phyloP scores from a whole-genome alignment of 495 filamentous ascomycete genomes.

The Penicillium dipodomyicola region DNA sequence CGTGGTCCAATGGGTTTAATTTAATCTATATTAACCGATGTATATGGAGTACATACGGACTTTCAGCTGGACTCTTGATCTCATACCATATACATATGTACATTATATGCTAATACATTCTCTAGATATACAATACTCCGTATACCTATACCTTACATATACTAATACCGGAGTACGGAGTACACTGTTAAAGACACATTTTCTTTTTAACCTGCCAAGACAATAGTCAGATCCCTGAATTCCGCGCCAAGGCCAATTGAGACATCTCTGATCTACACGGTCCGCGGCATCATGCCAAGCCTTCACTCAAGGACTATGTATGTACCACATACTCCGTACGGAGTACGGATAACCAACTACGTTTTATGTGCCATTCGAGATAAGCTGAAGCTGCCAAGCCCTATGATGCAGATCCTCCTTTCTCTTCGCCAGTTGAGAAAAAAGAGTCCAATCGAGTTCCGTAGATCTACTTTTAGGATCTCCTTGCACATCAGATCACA shows the following conservation, averaged over 20 bases:
- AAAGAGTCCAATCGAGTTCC: not conserved
- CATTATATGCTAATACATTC: too few relatives aligned
- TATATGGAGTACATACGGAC: too few relatives aligned
- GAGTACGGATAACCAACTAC: not conserved
- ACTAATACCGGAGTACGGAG: too few relatives aligned
- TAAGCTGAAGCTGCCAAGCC: conserved; percentile 8
- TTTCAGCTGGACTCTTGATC: not conserved
- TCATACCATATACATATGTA: too few relatives aligned
- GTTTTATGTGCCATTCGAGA: not conserved
- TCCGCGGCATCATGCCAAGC: conserved; percentile 10
- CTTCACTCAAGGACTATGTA: not conserved
- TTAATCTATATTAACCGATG: conserved; percentile 2
- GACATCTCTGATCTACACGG: conserved; percentile 12
- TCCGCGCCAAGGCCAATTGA: conserved; percentile 12
- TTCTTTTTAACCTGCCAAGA: conserved; percentile 14
- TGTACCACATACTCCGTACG: not conserved
- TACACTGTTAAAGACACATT: too few relatives aligned
- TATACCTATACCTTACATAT: too few relatives aligned
- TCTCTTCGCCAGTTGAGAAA: not conserved
- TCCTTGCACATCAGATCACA: not conserved
- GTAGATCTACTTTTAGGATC: not conserved
- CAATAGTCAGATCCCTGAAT: conserved; percentile 11
- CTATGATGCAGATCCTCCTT: not conserved
- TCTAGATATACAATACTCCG: too few relatives aligned
- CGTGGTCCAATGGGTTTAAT: too few relatives aligned